Evolutionary conservation across 1,139 yeast species (phyloP).

Genomic region (Lizanozyma gosingica): DNA sequence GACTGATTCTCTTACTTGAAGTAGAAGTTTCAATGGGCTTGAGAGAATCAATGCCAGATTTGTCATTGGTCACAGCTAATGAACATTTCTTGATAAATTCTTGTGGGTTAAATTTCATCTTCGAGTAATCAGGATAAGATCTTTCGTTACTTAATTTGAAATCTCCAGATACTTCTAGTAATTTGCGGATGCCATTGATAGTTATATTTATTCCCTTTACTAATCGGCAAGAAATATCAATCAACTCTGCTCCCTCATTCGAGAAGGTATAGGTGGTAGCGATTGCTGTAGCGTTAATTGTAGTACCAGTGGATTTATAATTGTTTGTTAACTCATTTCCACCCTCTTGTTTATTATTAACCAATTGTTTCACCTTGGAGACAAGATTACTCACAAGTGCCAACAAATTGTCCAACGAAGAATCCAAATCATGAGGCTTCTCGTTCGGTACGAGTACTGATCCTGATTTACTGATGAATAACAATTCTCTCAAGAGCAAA

Average conservation of each 20-base stretch:
- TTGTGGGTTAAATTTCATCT: constrained; percentile 50
- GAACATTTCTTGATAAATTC: constrained; percentile 58
- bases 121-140: constrained; percentile 63
- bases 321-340: constrained; percentile 17
- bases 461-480: constrained; percentile 53
- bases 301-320: not conserved
- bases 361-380: constrained; percentile 53
- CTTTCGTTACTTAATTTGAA: constrained; percentile 59
- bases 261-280: constrained; percentile 41
- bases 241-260: constrained; percentile 57
- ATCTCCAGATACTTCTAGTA: constrained; percentile 55
- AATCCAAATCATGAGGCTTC: constrained; percentile 41
- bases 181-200: constrained; percentile 32
- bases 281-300: not conserved
- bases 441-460: constrained; percentile 28
- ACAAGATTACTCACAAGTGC: constrained; percentile 60
- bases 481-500: constrained; percentile 50
- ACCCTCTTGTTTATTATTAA: constrained; percentile 43
- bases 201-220: constrained; percentile 46
- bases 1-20: not conserved
- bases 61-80: constrained; percentile 25
- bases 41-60: too few species aligned
- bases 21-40: not conserved
- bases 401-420: constrained; percentile 47
- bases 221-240: constrained; percentile 57